A percentile compares a stretch with the other conserved stretches of the same genome.
Evolutionary conservation across 1,139 yeast species (phyloP).

Genomic region (Hemisphaericaspora xylanilytica): DNA sequence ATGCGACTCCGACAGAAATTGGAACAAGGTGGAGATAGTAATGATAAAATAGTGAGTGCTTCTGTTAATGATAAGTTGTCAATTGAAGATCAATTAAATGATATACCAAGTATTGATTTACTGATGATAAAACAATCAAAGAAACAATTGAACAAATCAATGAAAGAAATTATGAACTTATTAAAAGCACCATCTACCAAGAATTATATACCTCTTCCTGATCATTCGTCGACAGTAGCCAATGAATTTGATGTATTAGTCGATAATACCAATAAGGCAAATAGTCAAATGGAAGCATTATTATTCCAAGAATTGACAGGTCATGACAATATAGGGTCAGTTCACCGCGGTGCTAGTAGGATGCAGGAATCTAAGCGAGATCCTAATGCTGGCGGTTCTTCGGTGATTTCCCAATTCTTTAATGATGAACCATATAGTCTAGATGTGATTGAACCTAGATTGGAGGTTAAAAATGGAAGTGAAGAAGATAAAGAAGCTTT

Average conservation of each 20-base stretch:
- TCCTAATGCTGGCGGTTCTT: background rate
- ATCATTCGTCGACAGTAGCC: conserved; percentile 14
- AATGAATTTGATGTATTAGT: conserved; percentile 20
- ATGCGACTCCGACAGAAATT: conserved; percentile 11
- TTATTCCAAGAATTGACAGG: conserved; percentile 5
- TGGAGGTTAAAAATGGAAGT: conserved; percentile 1
- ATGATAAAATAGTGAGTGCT: background rate
- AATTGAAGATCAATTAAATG: background rate
- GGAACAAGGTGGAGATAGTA: conserved; percentile 2
- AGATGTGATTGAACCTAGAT: background rate
- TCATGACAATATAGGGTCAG: background rate
- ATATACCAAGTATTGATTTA: conserved; percentile 43
- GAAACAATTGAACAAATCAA: conserved; percentile 38
- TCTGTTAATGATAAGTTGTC: background rate
- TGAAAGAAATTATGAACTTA: conserved; percentile 42
- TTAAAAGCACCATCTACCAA: conserved; percentile 34
- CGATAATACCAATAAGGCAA: conserved; percentile 12
- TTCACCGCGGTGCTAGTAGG: background rate
- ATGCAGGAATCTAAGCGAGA: background rate
- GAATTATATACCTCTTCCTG: conserved; percentile 24
- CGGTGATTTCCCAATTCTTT: conserved; percentile 13
- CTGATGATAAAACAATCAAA: conserved; percentile 38
- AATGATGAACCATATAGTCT: conserved; percentile 5
- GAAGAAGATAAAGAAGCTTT: background rate
- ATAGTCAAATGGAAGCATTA: conserved; percentile 7